Percentiles rank a stretch among this genome's conserved stretches.
Conservation (phyloP, 371 early-diverging fungal genomes). For the Capillidium rhysosporum region DNA sequence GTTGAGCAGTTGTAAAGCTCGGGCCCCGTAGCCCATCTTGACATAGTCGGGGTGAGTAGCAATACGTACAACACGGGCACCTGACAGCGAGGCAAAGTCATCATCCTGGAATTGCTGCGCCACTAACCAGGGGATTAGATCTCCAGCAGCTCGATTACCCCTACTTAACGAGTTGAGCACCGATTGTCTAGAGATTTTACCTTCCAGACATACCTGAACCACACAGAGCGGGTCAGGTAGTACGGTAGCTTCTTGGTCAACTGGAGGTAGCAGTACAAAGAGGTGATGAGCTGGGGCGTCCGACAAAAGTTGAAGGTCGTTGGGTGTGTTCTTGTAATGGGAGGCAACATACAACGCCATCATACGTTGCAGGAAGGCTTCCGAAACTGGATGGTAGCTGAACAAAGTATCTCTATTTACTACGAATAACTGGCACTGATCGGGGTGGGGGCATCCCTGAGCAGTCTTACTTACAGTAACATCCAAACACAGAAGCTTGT, state of each 20-base stretch:
- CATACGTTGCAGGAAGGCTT: constrained; percentile 92
- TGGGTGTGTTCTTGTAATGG: constrained; percentile 99
- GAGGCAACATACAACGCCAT: constrained; percentile 93
- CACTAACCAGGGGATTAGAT: constrained; percentile 97
- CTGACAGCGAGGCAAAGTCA: constrained; percentile 83
- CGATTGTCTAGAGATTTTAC: constrained; percentile 71
- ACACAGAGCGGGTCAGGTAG: constrained; percentile 92
- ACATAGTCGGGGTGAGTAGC: constrained; percentile 96
- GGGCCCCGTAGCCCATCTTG: constrained; percentile 94
- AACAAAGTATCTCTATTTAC: constrained; percentile 94
- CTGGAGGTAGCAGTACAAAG: constrained; percentile 88
- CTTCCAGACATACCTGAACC: constrained; percentile 87
- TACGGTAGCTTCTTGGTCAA: constrained; percentile 37
- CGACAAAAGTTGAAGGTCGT: constrained; percentile 95
- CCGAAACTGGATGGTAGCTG: constrained; percentile 87
- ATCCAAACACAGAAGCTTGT: constrained; percentile 85
- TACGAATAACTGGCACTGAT: constrained; percentile 84
- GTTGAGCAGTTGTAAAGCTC: constrained; percentile 69
- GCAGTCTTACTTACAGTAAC: constrained; percentile 52
- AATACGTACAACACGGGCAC: constrained; percentile 98
- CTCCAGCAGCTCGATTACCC: constrained; percentile 80
- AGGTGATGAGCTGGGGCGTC: constrained; percentile 98
- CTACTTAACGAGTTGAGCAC: constrained; percentile 65
- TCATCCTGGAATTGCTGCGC: constrained; percentile 90
- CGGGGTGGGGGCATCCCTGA: constrained; percentile 81